Conservation (phyloP, 345 rosid species). For the Lumnitzera racemosa region DNA sequence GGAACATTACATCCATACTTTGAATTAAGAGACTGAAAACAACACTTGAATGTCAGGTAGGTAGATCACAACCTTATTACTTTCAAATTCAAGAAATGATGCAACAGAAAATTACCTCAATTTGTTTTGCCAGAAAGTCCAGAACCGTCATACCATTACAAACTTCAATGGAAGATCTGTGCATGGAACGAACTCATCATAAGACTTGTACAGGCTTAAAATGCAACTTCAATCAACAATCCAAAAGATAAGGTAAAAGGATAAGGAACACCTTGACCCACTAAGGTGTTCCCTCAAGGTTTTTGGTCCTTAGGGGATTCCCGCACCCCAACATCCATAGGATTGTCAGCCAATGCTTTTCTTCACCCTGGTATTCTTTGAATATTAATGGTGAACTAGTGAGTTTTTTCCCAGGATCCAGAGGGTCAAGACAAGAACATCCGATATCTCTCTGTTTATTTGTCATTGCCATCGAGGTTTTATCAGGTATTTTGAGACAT, state of each 20-base stretch:
- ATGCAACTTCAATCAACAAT: neutral
- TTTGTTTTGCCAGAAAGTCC: conserved; percentile 35
- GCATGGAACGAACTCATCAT: neutral
- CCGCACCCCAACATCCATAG: too few species aligned
- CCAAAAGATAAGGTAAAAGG: neutral
- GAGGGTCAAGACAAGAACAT: too few species aligned
- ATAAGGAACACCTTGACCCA: too few species aligned
- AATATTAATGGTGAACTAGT: too few species aligned
- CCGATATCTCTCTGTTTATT: too few species aligned
- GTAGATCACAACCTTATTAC: neutral
- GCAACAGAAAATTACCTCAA: conserved; percentile 28
- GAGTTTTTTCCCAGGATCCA: too few species aligned
- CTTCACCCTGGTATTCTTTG: too few species aligned
- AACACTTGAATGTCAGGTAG: conserved; percentile 2
- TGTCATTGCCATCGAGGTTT: too few species aligned
- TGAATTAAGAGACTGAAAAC: conserved; percentile 40
- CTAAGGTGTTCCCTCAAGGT: too few species aligned
- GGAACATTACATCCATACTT: conserved; percentile 45
- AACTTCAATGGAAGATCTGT: conserved; percentile 42
- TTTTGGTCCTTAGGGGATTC: too few species aligned
- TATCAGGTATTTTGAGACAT: too few species aligned
- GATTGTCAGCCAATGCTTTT: too few species aligned
- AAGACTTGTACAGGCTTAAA: neutral
- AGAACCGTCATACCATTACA: conserved; percentile 33
- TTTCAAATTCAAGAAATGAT: neutral